Base-by-base conservation (phyloP, 306 rosid genomes). In the Astragalus membranaceus region DNA sequence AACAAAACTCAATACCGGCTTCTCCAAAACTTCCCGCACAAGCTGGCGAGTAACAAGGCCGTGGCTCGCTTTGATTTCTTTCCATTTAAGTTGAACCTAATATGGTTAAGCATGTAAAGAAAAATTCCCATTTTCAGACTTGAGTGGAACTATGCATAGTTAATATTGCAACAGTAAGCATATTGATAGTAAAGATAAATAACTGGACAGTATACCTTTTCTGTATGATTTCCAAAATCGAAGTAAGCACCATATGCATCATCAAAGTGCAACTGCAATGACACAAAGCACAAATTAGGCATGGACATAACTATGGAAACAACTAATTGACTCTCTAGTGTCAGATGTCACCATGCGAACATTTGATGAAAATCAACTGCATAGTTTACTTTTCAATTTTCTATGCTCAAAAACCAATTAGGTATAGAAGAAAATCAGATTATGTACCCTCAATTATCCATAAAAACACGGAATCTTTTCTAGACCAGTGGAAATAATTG, bases 141-240 rank as follows among this genome's bases (percentile, higher is more conserved):
- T 15, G 53, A 49, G 56, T 32, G 66, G 41, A 62, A 65, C n/a
- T 52, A 10, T 26, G 53, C 44, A 39, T 26, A 35, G 69, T 14
- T 50, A 59, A 69, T 64, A 52, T 56, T 50, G 67, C 20, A 55
- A 54, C 36, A 50, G 17, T 59, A n/a, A 6, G 36, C 13, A 36
- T 53, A 14, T 4, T 54, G 56, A 64, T 56, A 20, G 39, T 39
- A 41, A 10, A 59, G 46, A 64, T 35, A 43, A 55, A 73, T 26
- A 44, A 26, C 35, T 26, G 53, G 33, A 43, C 14, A 23, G 47
- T 39, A 9, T 87, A 94, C 98, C 97, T 90, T 90, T 70, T 94
- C 98, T 0, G 98, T 88, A 77, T 94, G 97, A 80, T 85, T 87
- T 73, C 98, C 96, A 36, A 87, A 94, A 83, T 94, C 98, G 75